Percentiles rank a stretch among this genome's conserved stretches.
Evolutionary conservation across 148 eudicot genomes (phyloP).

Genomic region (Chenopodium quinoa): DNA sequence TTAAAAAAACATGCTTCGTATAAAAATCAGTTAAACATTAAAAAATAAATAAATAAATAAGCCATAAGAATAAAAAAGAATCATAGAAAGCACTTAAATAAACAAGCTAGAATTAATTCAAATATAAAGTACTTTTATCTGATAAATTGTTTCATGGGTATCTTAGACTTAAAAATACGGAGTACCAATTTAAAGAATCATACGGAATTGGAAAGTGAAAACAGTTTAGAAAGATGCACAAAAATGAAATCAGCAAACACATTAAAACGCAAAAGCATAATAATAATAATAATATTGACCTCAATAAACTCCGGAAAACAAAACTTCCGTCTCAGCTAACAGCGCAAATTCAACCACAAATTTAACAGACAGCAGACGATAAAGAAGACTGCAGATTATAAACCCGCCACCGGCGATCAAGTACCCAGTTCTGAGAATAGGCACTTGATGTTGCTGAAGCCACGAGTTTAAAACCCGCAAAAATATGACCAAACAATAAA

Average conservation of each 20-base stretch:
- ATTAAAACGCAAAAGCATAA: background rate
- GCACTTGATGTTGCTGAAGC: constrained; percentile 1
- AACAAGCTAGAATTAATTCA: no score
- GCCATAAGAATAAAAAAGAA: no score
- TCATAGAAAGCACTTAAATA: no score
- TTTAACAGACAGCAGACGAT: background rate
- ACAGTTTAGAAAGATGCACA: no score
- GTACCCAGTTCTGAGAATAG: constrained; percentile 35
- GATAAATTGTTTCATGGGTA: no score
- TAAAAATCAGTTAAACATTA: no score
- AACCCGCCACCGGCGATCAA: constrained; percentile 30
- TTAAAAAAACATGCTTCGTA: no score
- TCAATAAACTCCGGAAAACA: background rate
- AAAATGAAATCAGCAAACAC: background rate
- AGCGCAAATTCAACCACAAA: background rate
- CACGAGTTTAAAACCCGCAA: background rate
- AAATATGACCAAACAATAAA: background rate
- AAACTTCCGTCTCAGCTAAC: background rate
- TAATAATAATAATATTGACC: background rate
- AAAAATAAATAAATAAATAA: no score
- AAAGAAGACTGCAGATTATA: background rate
- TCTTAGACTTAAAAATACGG: no score
- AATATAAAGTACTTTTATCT: no score
- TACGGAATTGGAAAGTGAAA: no score
- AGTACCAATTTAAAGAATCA: no score